Evolutionary conservation across 202 grass and related monocot species (phyloP).

Genomic region (Panicum virgatum): DNA sequence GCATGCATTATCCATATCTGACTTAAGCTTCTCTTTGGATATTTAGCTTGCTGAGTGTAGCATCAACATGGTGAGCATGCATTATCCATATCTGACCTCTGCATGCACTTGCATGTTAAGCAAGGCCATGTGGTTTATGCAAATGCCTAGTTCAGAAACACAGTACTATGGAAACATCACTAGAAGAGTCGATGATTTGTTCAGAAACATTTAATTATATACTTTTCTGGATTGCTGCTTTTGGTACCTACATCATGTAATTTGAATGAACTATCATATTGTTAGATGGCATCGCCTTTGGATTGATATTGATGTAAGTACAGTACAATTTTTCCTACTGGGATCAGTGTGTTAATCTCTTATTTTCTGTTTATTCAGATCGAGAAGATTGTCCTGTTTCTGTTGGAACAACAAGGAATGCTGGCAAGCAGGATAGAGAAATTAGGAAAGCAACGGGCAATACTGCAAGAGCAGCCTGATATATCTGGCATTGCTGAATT

Average conservation of each 20-base stretch:
- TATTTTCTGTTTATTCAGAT: slow-evolving; percentile 54
- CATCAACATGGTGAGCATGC: slow-evolving; percentile 30
- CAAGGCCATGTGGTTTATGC: neutral
- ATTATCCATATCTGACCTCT: slow-evolving; percentile 27
- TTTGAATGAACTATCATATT: neutral
- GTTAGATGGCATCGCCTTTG: slow-evolving; percentile 8
- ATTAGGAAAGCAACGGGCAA: slow-evolving; percentile 68
- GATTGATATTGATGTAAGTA: neutral
- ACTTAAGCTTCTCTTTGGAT: slow-evolving; percentile 31
- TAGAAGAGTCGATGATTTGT: neutral
- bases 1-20: slow-evolving; percentile 3
- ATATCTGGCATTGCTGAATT: slow-evolving; percentile 74
- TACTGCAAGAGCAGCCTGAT: slow-evolving; percentile 76
- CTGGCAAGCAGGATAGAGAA: slow-evolving; percentile 87
- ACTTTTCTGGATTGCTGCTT: neutral
- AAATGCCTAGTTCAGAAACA: too few species aligned
- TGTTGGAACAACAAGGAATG: slow-evolving; percentile 86
- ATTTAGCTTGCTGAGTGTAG: slow-evolving; percentile 33
- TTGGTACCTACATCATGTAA: neutral
- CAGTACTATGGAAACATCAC: too few species aligned
- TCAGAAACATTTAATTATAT: neutral
- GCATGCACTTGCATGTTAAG: neutral
- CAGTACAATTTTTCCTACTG: neutral
- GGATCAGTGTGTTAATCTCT: neutral
- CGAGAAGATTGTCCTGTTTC: slow-evolving; percentile 93